A percentile compares a stretch with the other conserved stretches of the same genome.
These are phyloP conservation scores for Fusarium subglutinans DNA, from an alignment of 2,329 filamentous ascomycete species.

Conservation along the genomic window DNA sequence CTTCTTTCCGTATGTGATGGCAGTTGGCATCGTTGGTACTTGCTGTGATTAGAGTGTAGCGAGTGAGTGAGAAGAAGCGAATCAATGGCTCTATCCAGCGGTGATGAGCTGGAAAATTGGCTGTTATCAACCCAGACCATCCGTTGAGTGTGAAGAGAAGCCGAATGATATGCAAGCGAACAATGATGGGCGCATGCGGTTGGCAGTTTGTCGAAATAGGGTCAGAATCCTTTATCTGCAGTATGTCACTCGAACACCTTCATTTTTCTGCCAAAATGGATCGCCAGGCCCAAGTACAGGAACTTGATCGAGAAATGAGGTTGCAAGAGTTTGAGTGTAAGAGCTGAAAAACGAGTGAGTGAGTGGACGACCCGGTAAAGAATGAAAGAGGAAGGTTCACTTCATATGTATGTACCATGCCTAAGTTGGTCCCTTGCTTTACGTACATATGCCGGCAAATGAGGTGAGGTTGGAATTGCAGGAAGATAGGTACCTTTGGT, in stretches of 20 bases:
- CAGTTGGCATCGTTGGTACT: conserved; percentile 35
- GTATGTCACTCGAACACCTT: not conserved
- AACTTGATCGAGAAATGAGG: not conserved
- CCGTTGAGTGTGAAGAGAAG: conserved; percentile 5
- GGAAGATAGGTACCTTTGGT: not conserved
- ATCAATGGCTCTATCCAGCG: not conserved
- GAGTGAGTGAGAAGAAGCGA: not conserved
- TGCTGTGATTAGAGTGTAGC: not conserved
- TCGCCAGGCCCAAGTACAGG: conserved; percentile 1
- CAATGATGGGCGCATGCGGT: not conserved
- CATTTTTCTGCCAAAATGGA: conserved; percentile 9
- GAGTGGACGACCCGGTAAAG: not conserved
- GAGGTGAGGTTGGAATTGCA: not conserved
- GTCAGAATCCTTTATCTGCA: not conserved
- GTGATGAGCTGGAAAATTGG: not conserved
- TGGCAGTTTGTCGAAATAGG: not conserved
- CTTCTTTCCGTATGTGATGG: conserved; percentile 46
- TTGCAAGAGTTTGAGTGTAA: not conserved
- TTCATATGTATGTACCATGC: not conserved
- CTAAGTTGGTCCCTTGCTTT: not conserved
- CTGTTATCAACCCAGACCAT: not conserved
- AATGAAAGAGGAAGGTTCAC: not conserved
- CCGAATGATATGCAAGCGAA: not conserved
- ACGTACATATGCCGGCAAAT: not conserved
- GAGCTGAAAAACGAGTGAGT: not conserved